Evolutionary conservation across 2,329 filamentous ascomycete species (phyloP), one percentile per base, ranked within the genome.

Genomic region (Pseudofabraea citricarpa): DNA sequence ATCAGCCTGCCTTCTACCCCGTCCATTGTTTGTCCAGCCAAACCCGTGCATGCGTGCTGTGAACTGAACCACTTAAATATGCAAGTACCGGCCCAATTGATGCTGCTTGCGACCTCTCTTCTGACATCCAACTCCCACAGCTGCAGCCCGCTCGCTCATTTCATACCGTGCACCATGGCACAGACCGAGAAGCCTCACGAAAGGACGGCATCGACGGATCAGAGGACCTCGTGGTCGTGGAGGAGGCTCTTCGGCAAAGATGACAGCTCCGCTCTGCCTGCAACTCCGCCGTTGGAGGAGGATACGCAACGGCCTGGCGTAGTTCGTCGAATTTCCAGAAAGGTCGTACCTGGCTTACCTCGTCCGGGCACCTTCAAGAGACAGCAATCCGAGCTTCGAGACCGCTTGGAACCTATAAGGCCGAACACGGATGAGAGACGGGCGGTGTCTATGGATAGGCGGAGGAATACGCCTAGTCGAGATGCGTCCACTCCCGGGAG

Each of bases 331-430:
- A 24, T 61, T 13, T 63, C 59, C 5, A 46, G 79, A 53, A 81
- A 75, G 57, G 87, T 89, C n/a, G 80, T 90, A 13, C 85, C 89
- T 15, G 84, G 85, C 13, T 68, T 95, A 27, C 87, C 89, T 29
- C 79, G 88, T 38, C 72, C 82, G 4, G 79, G 84, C 55, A 94
- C 88, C 0, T 90, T 94, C 66, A 85, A 83, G 64, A 79, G 90
- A 56, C 88, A 91, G 63, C 78, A 86, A 60, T 91, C 88, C 21
- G 90, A 95, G 65, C 76, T 79, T 50, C 77, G 89, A 54, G 80
- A 86, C 54, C 83, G 81, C 56, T 72, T 95, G 42, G 72, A 84
- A 46, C 81, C 86, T 35, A 72, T 81, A 32, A 71, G 82, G 37
- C 75, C 78, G 5, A 77, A 80, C 23, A 66, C 73, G 20, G 75